These are phyloP conservation scores for Tolypocladium paradoxum DNA, from an alignment of 2,329 filamentous ascomycete species.

Conservation along the genomic window DNA sequence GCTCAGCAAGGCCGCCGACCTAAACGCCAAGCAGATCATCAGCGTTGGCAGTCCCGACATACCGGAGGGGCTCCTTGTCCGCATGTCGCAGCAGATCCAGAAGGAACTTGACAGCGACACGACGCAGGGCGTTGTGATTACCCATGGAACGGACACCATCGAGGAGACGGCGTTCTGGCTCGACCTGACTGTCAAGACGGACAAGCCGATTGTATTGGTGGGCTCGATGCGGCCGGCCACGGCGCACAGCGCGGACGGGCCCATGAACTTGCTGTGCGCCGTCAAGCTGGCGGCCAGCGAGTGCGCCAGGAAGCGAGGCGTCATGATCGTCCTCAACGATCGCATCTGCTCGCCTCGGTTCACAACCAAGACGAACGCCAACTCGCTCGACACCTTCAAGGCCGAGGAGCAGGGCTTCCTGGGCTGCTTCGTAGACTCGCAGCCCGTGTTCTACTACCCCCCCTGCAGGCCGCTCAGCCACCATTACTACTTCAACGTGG, in stretches of 20 bases:
- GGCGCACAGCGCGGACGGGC: constrained; percentile 51
- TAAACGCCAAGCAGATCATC: constrained; percentile 40
- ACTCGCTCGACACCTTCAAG: constrained; percentile 52
- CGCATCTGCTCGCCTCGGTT: constrained; percentile 47
- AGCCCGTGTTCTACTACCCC: constrained; percentile 49
- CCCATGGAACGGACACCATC: constrained; percentile 55
- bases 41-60: constrained; percentile 37
- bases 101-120: constrained; percentile 30
- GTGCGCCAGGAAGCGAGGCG: constrained; percentile 36
- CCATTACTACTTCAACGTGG: constrained; percentile 31
- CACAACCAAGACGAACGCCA: constrained; percentile 51
- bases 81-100: constrained; percentile 36
- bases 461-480: constrained; percentile 34
- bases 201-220: constrained; percentile 49
- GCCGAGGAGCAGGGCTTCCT: constrained; percentile 45
- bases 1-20: constrained; percentile 41
- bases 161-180: constrained; percentile 56
- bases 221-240: constrained; percentile 55
- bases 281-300: constrained; percentile 42
- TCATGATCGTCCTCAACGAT: constrained; percentile 52
- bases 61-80: constrained; percentile 36
- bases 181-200: constrained; percentile 42
- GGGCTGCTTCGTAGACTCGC: constrained; percentile 45
- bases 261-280: constrained; percentile 50
- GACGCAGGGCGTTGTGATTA: constrained; percentile 42